Evolutionary conservation across 2,329 filamentous ascomycete genomes (phyloP).

Genomic region (Juglanconis sp.): DNA sequence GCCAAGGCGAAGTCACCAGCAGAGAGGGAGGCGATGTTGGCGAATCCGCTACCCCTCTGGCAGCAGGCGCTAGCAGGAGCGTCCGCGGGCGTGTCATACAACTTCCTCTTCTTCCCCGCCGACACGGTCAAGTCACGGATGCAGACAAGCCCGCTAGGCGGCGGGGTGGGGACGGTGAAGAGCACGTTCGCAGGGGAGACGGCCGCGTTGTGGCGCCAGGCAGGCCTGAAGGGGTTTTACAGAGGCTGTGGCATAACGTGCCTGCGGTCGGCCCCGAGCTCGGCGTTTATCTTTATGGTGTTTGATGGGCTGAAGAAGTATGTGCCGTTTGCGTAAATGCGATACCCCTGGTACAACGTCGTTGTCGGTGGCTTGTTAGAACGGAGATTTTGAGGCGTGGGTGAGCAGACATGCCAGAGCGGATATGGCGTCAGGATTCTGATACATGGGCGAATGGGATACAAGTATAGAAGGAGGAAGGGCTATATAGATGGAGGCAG

Average conservation of each 20-base stretch:
- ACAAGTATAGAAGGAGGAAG: no score
- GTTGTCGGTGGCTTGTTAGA: not conserved
- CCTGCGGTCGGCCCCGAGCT: conserved; percentile 82
- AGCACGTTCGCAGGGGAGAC: conserved; percentile 72
- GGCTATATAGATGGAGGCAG: no score
- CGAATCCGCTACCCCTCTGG: conserved; percentile 67
- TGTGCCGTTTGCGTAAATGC: conserved; percentile 47
- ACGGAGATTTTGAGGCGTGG: not conserved
- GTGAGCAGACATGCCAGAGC: not conserved
- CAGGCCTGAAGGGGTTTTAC: conserved; percentile 83
- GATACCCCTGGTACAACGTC: conserved; percentile 6
- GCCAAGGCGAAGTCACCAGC: conserved; percentile 35
- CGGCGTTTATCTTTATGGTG: conserved; percentile 96
- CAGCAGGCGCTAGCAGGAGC: conserved; percentile 88
- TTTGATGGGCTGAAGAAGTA: conserved; percentile 80
- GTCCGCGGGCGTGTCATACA: conserved; percentile 87
- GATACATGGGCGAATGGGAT: not conserved
- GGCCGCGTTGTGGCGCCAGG: conserved; percentile 71
- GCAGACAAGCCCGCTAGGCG: conserved; percentile 77
- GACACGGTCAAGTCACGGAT: conserved; percentile 97
- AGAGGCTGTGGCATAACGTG: conserved; percentile 94
- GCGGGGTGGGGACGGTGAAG: conserved; percentile 42
- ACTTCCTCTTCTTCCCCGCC: conserved; percentile 95
- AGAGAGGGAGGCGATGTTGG: conserved; percentile 38
- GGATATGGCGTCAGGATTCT: not conserved